These are phyloP conservation scores for Collariella sp. DNA, from an alignment of 495 filamentous ascomycete species.

Conservation along the genomic window DNA sequence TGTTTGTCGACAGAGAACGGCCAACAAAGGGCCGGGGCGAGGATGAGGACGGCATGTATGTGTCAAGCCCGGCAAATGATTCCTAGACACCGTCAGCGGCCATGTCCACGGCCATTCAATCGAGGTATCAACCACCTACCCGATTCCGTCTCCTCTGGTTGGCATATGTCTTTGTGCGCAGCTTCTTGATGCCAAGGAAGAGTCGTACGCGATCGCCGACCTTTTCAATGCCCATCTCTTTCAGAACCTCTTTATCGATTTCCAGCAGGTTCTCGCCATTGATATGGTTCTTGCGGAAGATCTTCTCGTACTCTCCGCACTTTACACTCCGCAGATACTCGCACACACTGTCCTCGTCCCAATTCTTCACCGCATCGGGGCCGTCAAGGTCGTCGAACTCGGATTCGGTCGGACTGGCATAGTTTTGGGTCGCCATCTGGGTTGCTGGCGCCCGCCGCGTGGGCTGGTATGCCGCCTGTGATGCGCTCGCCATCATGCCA, in stretches of 20 bases:
- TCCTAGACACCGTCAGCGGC: conserved; percentile 26
- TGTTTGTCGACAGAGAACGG: conserved; percentile 47
- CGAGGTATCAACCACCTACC: conserved; percentile 46
- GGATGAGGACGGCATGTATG: conserved; percentile 55
- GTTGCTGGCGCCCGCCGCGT: conserved; percentile 47
- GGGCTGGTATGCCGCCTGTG: conserved; percentile 45
- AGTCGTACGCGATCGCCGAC: conserved; percentile 95
- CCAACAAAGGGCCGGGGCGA: conserved; percentile 54
- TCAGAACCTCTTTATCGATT: conserved; percentile 90
- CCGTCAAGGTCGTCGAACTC: conserved; percentile 75
- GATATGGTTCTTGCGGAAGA: conserved; percentile 91
- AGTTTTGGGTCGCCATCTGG: conserved; percentile 54
- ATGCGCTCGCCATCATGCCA: conserved; percentile 44
- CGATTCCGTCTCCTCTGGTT: conserved; percentile 80
- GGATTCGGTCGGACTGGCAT: conserved; percentile 82
- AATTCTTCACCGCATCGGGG: conserved; percentile 53
- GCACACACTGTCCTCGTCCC: conserved; percentile 87
- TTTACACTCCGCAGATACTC: conserved; percentile 86
- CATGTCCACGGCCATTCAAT: conserved; percentile 11
- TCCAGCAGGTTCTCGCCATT: conserved; percentile 94
- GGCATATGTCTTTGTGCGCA: conserved; percentile 74
- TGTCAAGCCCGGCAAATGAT: conserved; percentile 64
- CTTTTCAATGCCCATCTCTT: conserved; percentile 98
- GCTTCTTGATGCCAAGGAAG: conserved; percentile 83
- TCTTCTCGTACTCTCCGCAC: conserved; percentile 81